Conservation (phyloP, 305 asterid species). For the Solanum chacoense region DNA sequence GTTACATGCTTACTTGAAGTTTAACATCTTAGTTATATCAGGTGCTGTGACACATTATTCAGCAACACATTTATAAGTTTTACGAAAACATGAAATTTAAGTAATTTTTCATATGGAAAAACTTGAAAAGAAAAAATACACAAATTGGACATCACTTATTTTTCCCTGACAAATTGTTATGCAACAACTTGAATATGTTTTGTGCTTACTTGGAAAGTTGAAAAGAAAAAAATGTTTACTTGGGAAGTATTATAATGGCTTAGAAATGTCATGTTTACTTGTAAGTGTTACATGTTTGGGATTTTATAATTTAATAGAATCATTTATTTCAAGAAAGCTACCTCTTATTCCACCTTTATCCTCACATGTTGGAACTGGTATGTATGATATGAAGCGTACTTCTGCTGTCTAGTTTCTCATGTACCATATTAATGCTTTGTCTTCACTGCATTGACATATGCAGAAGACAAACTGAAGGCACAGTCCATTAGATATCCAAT, state of each 20-base stretch:
- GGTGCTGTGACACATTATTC: neutral
- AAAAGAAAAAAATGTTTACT: neutral
- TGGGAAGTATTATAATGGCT: neutral
- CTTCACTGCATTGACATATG: conserved; percentile 13
- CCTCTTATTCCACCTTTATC: neutral
- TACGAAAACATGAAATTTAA: neutral
- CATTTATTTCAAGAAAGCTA: neutral
- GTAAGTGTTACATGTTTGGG: neutral
- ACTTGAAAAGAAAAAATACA: neutral
- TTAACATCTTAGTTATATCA: neutral
- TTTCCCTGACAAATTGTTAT: neutral
- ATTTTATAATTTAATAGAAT: neutral
- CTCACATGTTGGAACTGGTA: neutral
- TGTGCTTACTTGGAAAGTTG: neutral
- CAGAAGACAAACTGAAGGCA: conserved; percentile 42
- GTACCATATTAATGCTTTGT: neutral
- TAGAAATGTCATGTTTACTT: neutral
- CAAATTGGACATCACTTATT: neutral
- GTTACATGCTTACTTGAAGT: neutral
- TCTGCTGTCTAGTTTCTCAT: neutral
- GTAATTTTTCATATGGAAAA: neutral
- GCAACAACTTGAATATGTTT: neutral
- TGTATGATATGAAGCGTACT: neutral
- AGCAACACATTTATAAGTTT: neutral
- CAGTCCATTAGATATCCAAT: conserved; percentile 56